These are phyloP conservation scores for Brasenia schreberi DNA, from an alignment of 164 flowering plant species.

Conservation along the genomic window DNA sequence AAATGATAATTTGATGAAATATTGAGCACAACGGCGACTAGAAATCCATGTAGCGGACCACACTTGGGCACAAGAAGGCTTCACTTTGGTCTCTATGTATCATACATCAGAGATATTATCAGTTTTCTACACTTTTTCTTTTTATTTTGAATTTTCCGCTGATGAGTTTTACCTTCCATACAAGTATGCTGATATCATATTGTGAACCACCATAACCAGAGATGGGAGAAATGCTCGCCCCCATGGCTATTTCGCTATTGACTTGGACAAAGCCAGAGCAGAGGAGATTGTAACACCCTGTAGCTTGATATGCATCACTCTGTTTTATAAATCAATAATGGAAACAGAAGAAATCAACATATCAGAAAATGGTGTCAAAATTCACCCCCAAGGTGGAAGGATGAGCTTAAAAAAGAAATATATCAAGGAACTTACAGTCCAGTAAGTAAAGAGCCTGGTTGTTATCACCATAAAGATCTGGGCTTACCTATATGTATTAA, in stretches of 20 bases:
- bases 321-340: conserved; percentile 9
- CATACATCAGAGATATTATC: no score
- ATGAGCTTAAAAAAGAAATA: no score
- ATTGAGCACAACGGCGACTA: no score
- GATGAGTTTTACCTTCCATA: conserved; percentile 70
- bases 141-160: no score
- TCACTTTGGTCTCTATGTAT: no score
- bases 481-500: conserved; percentile 56
- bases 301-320: conserved; percentile 84
- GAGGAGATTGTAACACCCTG: conserved; percentile 89
- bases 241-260: conserved; percentile 71
- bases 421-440: conserved; percentile 61
- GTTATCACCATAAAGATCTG: conserved; percentile 88
- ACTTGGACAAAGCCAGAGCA: conserved; percentile 95
- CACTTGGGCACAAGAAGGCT: no score
- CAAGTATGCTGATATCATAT: conserved; percentile 72
- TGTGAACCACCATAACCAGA: conserved; percentile 69
- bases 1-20: no score
- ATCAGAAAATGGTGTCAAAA: no score
- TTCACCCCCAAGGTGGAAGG: no score
- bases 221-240: conserved; percentile 84
- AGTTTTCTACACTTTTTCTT: no score
- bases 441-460: conserved; percentile 89
- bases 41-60: no score
- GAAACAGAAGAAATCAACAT: no score